Conservation (phyloP, 176 grass and related monocot genomes). For the Oryza nivara region DNA sequence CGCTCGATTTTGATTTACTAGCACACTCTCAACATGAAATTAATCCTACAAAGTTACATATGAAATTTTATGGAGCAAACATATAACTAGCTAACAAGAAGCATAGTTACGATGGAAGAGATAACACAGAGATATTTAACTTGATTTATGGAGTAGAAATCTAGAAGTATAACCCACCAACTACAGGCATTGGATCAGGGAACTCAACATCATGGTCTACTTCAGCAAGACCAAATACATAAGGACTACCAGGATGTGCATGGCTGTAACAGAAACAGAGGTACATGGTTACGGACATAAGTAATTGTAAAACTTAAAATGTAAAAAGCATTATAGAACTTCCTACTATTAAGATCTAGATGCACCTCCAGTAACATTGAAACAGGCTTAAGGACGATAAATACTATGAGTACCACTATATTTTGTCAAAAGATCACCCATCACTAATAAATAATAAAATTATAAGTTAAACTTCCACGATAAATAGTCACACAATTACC, state of each 20-base stretch:
- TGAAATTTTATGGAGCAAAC: conserved; percentile 1
- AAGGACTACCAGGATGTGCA: conserved; percentile 97
- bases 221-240: conserved; percentile 96
- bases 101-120: background rate
- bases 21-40: background rate
- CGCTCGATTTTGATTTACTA: background rate
- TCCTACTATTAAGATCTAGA: conserved; percentile 3
- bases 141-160: conserved; percentile 33
- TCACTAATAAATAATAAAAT: conserved; percentile 21
- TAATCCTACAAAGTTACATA: background rate
- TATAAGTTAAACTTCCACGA: background rate
- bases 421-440: conserved; percentile 5
- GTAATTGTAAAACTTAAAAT: conserved; percentile 8
- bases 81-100: background rate
- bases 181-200: conserved; percentile 97
- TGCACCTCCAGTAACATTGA: conserved; percentile 13
- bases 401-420: background rate
- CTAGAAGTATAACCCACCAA: conserved; percentile 64
- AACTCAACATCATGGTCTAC: conserved; percentile 94
- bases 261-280: conserved; percentile 60
- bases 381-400: conserved; percentile 2
- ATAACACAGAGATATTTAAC: conserved; percentile 30
- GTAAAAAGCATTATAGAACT: conserved; percentile 7
- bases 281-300: conserved; percentile 21
- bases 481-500: conserved; percentile 64